A percentile compares a stretch with the other conserved stretches of the same genome.
These are phyloP conservation scores for Exserohilum rostratum DNA, from an alignment of 2,329 filamentous ascomycete species.

Conservation along the genomic window DNA sequence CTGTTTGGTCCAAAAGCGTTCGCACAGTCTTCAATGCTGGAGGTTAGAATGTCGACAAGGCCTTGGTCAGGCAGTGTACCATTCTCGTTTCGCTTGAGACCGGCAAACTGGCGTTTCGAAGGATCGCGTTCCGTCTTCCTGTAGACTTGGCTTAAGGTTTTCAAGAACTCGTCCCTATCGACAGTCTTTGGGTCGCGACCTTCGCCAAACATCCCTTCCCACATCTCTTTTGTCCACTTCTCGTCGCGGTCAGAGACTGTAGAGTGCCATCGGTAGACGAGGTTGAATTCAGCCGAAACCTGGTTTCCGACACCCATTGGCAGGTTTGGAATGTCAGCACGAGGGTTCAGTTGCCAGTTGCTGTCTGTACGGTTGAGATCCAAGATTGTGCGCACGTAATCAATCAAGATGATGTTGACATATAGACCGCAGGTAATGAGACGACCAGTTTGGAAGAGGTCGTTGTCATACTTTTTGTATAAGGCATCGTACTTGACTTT, in stretches of 20 bases:
- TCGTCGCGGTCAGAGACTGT: conserved; percentile 78
- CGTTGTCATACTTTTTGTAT: conserved; percentile 51
- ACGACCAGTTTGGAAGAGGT: conserved; percentile 59
- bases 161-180: conserved; percentile 65
- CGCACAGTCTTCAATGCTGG: conserved; percentile 77
- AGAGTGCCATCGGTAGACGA: conserved; percentile 88
- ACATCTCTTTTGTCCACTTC: conserved; percentile 72
- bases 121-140: conserved; percentile 68
- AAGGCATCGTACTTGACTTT: conserved; percentile 37
- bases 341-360: conserved; percentile 81
- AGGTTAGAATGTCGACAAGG: conserved; percentile 71
- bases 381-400: conserved; percentile 61
- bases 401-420: conserved; percentile 60
- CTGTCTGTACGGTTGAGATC: conserved; percentile 72
- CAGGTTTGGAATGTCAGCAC: conserved; percentile 68
- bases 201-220: conserved; percentile 50
- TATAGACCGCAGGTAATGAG: conserved; percentile 61
- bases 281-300: conserved; percentile 86
- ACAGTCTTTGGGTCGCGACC: conserved; percentile 61
- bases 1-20: conserved; percentile 66
- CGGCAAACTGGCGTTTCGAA: conserved; percentile 69
- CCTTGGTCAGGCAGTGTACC: conserved; percentile 78
- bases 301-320: conserved; percentile 79
- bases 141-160: conserved; percentile 68
- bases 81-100: conserved; percentile 67